Evolutionary conservation across 1,284 basidiomycete species (phyloP).

Genomic region (Somion occarium): DNA sequence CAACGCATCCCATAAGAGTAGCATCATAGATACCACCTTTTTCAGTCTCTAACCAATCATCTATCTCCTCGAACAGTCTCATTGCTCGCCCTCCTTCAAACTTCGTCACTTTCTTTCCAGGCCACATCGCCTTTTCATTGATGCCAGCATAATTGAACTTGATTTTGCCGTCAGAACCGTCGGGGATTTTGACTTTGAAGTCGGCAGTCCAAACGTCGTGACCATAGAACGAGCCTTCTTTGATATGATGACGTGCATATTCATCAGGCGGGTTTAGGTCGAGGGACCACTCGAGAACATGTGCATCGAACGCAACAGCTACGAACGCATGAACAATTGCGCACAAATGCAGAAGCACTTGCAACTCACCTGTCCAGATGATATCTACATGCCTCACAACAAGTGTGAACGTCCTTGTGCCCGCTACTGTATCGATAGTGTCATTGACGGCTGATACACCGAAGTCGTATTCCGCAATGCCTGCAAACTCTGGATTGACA

Average conservation of each 20-base stretch:
- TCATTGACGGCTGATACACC: conserved; percentile 60
- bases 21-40: conserved; percentile 60
- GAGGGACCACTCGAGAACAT: conserved; percentile 84
- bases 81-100: conserved; percentile 54
- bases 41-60: conserved; percentile 58
- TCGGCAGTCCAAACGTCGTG: conserved; percentile 69
- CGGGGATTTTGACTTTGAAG: conserved; percentile 58
- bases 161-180: conserved; percentile 25
- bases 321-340: conserved; percentile 7
- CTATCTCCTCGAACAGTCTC: conserved; percentile 61
- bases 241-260: conserved; percentile 84
- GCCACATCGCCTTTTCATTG: conserved; percentile 10
- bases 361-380: conserved; percentile 77
- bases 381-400: conserved; percentile 78
- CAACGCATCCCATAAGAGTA: conserved; percentile 63
- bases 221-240: conserved; percentile 83
- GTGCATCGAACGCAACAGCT: conserved; percentile 91
- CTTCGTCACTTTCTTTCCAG: conserved; percentile 6
- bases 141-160: conserved; percentile 67
- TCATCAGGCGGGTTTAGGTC: conserved; percentile 72
- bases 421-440: conserved; percentile 47
- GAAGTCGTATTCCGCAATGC: conserved; percentile 52
- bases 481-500: conserved; percentile 44
- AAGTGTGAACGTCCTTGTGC: conserved; percentile 70
- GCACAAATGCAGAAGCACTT: conserved; percentile 1